phyloP scores from a whole-genome alignment of 1,284 basidiomycete genomes.

The Apiotrichum domesticum region DNA sequence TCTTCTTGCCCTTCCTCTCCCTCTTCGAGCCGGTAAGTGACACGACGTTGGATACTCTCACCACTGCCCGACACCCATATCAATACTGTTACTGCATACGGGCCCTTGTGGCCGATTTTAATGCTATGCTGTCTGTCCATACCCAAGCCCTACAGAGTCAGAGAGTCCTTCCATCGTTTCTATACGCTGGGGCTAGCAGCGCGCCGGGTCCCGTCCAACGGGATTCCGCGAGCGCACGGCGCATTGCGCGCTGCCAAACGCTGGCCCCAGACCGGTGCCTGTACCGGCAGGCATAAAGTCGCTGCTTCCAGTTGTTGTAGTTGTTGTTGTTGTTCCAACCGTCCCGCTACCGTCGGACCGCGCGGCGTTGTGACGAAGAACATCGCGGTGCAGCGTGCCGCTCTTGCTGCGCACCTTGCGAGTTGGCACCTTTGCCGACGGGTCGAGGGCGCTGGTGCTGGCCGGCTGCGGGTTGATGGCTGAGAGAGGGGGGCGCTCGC shows the following conservation, averaged over 20 bases:
- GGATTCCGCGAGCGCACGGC: background rate
- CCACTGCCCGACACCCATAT: too few species aligned
- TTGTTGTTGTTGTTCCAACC: background rate
- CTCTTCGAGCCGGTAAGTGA: too few species aligned
- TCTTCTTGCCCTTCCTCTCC: too few species aligned
- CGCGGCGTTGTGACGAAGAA: conserved; percentile 6
- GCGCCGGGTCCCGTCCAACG: background rate
- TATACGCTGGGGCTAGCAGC: background rate
- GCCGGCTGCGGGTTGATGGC: conserved; percentile 12
- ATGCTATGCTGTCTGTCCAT: too few species aligned
- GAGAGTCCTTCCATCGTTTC: too few species aligned
- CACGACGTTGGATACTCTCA: too few species aligned
- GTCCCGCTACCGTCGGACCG: background rate
- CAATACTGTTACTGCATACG: too few species aligned
- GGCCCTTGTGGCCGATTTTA: too few species aligned
- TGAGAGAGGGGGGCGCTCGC: conserved; percentile 16
- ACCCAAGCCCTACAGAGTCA: too few species aligned
- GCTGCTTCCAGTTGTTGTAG: too few species aligned
- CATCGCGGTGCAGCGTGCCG: conserved; percentile 3
- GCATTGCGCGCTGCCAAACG: background rate
- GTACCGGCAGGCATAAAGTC: background rate
- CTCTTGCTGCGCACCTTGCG: background rate
- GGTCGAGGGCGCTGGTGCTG: background rate
- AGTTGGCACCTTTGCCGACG: background rate
- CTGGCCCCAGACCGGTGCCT: background rate